A percentile compares a stretch with the other conserved stretches of the same genome.
These are phyloP conservation scores for Limonium bicolor DNA, from an alignment of 148 eudicot species.

Conservation along the genomic window DNA sequence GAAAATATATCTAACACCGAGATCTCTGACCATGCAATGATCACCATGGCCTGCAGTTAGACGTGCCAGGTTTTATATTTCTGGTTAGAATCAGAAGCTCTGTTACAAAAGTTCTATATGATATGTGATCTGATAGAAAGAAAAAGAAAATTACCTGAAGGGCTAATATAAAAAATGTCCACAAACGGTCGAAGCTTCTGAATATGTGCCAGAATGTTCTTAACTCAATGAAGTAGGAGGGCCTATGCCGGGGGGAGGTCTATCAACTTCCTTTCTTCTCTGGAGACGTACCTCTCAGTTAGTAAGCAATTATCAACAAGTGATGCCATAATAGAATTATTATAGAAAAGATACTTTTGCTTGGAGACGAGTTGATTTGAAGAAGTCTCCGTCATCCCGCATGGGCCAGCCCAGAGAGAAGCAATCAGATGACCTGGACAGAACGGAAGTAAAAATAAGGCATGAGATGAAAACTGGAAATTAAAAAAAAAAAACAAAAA, in stretches of 20 bases:
- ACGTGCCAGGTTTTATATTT: not conserved
- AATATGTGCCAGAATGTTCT: conserved; percentile 88
- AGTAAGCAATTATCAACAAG: conserved; percentile 1
- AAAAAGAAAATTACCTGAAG: conserved; percentile 81
- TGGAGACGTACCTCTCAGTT: conserved; percentile 22
- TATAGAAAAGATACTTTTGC: conserved; percentile 28
- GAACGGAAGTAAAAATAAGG: not conserved
- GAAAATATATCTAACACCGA: conserved; percentile 32
- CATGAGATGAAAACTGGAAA: too few relatives aligned
- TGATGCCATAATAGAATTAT: too few relatives aligned
- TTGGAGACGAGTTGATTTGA: conserved; percentile 48
- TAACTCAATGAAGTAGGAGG: conserved; percentile 74
- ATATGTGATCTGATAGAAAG: not conserved
- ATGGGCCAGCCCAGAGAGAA: conserved; percentile 92
- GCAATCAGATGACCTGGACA: conserved; percentile 70
- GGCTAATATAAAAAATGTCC: conserved; percentile 76
- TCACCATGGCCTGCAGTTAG: conserved; percentile 60
- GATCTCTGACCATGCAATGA: conserved; percentile 65
- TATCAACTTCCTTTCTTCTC: conserved; percentile 30
- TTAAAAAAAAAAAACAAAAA: too few relatives aligned
- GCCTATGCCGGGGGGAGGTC: conserved; percentile 42
- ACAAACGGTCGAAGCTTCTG: conserved; percentile 89
- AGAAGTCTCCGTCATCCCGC: conserved; percentile 90
- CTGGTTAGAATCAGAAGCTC: not conserved
- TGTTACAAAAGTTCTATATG: conserved; percentile 1